Base-by-base conservation (phyloP, 768 basidiomycete genomes). In the Chalciporus chontae region DNA sequence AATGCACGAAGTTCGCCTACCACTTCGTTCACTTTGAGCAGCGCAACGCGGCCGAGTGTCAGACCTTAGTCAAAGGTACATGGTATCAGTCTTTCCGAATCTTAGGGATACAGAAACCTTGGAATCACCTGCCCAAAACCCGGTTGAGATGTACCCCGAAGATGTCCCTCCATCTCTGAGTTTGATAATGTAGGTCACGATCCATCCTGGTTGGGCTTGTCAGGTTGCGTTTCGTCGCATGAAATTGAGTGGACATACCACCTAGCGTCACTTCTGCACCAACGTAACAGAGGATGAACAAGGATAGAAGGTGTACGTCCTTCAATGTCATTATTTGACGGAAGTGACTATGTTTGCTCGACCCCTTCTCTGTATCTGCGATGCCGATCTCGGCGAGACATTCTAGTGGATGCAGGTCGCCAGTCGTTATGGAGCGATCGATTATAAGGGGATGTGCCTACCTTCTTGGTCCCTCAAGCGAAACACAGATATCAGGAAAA, bases 401-500 rank as follows among this genome's bases (percentile, higher is more conserved):
- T 50, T 80, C 85, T 87, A 5, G 7, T 26, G 19, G 36, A 45
- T 9, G 24, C 19, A 19, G 4, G 9, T 34, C 0, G 24, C 44
- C 0, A 14, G 40, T 45, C 8, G 18, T 54, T n/a, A 53, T 44
- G 14, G 7, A 45, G 18, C 5, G 29, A 31, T 31, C 29, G 29
- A 31, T 5, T 9, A 11, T 10, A 7, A 9, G 29, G 29, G 29
- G n/a, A 54, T 10, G 48, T 72, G 84, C 69, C 13, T 43, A 84
- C 89, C 83, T 58, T 90, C 83, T 60, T 90, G 87, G 0, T 66
- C 74, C 61, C 80, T 83, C 43, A 86, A 68, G 18, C 80, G 75
- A 69, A 94, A 92, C 4, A 87, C 78, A 3, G 59, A 50, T 2
- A 76, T 54, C 5, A 93, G 66, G 4, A 81, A 44, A 11, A 76